A percentile compares a stretch with the other conserved stretches of the same genome.
These are phyloP conservation scores for Fonsecaea pugnacius DNA, from an alignment of 2,329 filamentous ascomycete species.

Conservation along the genomic window DNA sequence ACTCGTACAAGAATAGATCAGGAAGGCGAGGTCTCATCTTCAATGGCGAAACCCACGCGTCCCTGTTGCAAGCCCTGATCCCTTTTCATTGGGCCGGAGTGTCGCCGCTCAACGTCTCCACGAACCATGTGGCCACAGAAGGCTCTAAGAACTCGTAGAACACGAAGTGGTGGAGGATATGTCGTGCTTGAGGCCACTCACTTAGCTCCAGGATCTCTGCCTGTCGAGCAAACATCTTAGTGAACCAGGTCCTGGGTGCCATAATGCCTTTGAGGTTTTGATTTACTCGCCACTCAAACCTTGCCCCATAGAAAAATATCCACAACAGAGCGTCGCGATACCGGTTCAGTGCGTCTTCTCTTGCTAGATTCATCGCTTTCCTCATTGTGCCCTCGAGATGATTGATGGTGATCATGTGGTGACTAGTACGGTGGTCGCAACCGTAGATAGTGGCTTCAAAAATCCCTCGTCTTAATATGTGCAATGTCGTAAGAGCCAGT, in stretches of 20 bases:
- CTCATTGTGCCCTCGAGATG: slow-evolving; percentile 18
- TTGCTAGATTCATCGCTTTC: slow-evolving; percentile 1
- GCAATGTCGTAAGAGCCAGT: slow-evolving; percentile 19
- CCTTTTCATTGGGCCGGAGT: not conserved
- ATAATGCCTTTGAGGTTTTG: slow-evolving; percentile 1
- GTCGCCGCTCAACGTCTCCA: slow-evolving; percentile 8
- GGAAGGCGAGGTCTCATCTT: not conserved
- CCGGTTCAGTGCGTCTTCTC: not conserved
- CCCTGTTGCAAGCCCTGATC: not conserved
- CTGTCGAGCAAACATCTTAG: slow-evolving; percentile 14
- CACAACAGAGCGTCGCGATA: slow-evolving; percentile 18
- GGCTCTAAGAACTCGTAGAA: slow-evolving; percentile 25
- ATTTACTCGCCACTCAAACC: slow-evolving; percentile 21
- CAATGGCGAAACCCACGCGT: not conserved
- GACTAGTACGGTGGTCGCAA: slow-evolving; percentile 19
- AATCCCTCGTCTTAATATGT: slow-evolving; percentile 19
- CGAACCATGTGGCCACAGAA: slow-evolving; percentile 15
- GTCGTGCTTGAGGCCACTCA: slow-evolving; percentile 15
- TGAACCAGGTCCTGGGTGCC: slow-evolving; percentile 11
- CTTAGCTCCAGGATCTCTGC: slow-evolving; percentile 8
- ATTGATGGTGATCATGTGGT: slow-evolving; percentile 19
- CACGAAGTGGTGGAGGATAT: slow-evolving; percentile 10
- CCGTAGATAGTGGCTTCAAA: slow-evolving; percentile 24
- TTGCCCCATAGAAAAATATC: slow-evolving; percentile 24
- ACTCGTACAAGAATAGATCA: not conserved